Conservation (phyloP, 2,329 filamentous ascomycete genomes). For the Thielaviopsis punctulata region DNA sequence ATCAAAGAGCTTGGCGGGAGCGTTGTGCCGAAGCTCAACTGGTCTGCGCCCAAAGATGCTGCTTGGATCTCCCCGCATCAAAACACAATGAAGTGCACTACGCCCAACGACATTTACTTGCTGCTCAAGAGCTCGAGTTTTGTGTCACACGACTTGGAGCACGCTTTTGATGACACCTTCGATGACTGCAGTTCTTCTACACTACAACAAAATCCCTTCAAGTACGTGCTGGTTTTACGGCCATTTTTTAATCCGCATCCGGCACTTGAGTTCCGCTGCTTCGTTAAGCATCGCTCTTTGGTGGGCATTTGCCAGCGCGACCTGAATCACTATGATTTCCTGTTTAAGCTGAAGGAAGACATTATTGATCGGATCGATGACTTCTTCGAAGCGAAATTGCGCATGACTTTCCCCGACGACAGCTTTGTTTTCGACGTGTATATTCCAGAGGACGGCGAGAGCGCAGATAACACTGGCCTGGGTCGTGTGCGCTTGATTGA, state of each 20-base stretch:
- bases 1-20: slow-evolving; percentile 71
- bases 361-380: slow-evolving; percentile 51
- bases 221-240: slow-evolving; percentile 68
- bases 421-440: slow-evolving; percentile 89
- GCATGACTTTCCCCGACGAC: slow-evolving; percentile 64
- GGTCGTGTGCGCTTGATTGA: slow-evolving; percentile 74
- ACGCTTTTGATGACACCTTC: slow-evolving; percentile 69
- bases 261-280: slow-evolving; percentile 86
- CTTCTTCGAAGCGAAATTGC: slow-evolving; percentile 61
- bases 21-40: slow-evolving; percentile 88
- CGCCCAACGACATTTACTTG: slow-evolving; percentile 81
- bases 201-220: slow-evolving; percentile 32
- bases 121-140: slow-evolving; percentile 91
- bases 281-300: slow-evolving; percentile 67
- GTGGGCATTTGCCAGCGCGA: slow-evolving; percentile 80
- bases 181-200: slow-evolving; percentile 22
- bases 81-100: slow-evolving; percentile 83
- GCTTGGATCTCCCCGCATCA: slow-evolving; percentile 71
- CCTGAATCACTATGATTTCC: slow-evolving; percentile 76
- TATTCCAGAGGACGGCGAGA: slow-evolving; percentile 46
- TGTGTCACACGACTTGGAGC: slow-evolving; percentile 81
- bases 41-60: slow-evolving; percentile 92
- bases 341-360: slow-evolving; percentile 43
- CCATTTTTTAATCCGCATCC: slow-evolving; percentile 82
- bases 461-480: slow-evolving; percentile 35